Base-by-base conservation (phyloP, 2,329 filamentous ascomycete genomes). In the Aureobasidium pullulans region DNA sequence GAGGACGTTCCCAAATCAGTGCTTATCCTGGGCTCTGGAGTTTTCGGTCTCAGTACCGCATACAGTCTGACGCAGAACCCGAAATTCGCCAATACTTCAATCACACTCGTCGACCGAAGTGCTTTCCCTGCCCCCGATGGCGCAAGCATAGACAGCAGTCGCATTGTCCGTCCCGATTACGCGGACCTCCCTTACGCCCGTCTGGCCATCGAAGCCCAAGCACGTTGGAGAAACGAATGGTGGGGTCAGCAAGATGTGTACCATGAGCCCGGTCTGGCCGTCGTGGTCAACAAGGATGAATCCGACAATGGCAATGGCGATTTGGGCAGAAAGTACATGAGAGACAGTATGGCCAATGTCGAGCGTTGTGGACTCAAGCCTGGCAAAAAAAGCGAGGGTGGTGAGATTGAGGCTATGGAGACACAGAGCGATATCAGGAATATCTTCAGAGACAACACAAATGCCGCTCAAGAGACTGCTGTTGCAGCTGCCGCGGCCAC, bases 81-180 rank as follows among this genome's bases (percentile, higher is more conserved):
- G 39, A 66, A 69, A 4, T 80, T 73, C 75, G 76, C 76, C 37
- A 66, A 76, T 57, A 79, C 76, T 19, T 71, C 75, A 44, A 81
- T 86, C 62, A 85, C 81, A 6, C 70, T 86, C 36, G 70, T 86
- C 58, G 84, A 86, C 64, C 75, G 80, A 28, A 76, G 79, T 19
- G 72, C 78, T 2, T 83, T 84, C 59, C 83, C 83, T 23, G 79
- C 83, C 54, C 79, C 80, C 2, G 79, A 84, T 66, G 81, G 64
- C 11, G 64, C 70, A 6, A 69, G 66, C 42, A 74, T 85, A 62
- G 84, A 86, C 69, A 77, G 77, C 47, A 84, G 81, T 23, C 82
- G 84, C 59, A 85, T 86, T 64, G 77, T 86, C 52, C 79, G 84
- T 36, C 80, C 86, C 39, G 93, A 97, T 78, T 97, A 97, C 69